Evolutionary conservation across 78 protist genomes (phyloP).

Genomic region (Creolimax fragrantissima): DNA sequence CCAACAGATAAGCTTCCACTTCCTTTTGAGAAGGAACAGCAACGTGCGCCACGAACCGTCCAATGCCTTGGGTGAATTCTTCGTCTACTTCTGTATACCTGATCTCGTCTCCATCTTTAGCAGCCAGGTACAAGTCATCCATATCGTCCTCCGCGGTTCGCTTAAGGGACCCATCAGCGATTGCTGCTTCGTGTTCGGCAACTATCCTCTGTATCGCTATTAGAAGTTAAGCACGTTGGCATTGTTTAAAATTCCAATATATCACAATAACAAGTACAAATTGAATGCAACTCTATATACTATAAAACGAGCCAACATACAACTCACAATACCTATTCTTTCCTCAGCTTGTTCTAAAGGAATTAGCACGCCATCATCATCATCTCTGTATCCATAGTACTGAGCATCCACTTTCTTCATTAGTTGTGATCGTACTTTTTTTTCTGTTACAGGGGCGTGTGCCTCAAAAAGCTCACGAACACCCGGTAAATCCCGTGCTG

Average conservation of each 20-base stretch:
- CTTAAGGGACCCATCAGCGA: slow-evolving; percentile 31
- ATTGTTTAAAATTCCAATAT: too few species aligned
- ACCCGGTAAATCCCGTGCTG: slow-evolving; percentile 88
- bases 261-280: too few species aligned
- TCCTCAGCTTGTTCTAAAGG: slow-evolving; percentile 38
- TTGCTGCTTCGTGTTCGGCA: slow-evolving; percentile 6
- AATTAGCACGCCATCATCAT: slow-evolving; percentile 69
- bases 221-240: too few species aligned
- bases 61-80: neutral
- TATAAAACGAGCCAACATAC: too few species aligned
- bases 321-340: neutral
- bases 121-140: neutral
- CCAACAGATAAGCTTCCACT: slow-evolving; percentile 30
- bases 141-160: neutral
- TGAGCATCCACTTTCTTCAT: slow-evolving; percentile 64
- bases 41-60: slow-evolving; percentile 21
- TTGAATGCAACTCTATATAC: too few species aligned
- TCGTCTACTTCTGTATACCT: neutral
- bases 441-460: neutral
- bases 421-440: slow-evolving; percentile 42
- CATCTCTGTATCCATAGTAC: slow-evolving; percentile 83
- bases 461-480: slow-evolving; percentile 79
- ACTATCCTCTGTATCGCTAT: slow-evolving; percentile 4
- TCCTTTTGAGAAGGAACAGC: slow-evolving; percentile 31
- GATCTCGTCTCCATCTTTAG: neutral